Conservation (phyloP, 345 rosid genomes). For the Lenwebbia sp. region DNA sequence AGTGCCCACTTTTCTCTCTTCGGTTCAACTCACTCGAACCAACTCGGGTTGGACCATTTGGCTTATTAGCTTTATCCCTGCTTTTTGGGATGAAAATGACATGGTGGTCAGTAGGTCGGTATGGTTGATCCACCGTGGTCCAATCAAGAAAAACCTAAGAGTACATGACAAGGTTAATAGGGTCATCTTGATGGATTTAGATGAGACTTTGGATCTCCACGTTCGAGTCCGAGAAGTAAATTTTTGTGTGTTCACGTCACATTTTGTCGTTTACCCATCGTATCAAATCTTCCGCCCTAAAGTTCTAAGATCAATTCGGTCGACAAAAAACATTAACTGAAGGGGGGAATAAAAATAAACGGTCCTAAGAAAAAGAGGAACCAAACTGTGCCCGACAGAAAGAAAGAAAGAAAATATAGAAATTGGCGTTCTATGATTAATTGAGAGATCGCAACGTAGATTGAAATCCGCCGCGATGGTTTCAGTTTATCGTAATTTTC, state of each 20-base stretch:
- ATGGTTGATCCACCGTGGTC: not conserved
- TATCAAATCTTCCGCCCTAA: too few species aligned
- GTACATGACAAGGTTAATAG: not conserved
- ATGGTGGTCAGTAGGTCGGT: not conserved
- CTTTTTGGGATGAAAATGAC: not conserved
- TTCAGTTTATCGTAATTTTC: not conserved
- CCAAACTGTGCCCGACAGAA: too few species aligned
- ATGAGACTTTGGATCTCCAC: too few species aligned
- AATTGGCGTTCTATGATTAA: fast-evolving
- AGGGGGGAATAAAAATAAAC: too few species aligned
- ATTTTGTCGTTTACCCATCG: not conserved
- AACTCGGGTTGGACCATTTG: not conserved
- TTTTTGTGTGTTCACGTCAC: not conserved
- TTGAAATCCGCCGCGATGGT: not conserved
- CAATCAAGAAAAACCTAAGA: not conserved
- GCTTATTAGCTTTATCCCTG: not conserved
- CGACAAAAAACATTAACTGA: too few species aligned
- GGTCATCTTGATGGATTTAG: not conserved
- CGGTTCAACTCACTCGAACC: not conserved
- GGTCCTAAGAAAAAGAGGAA: not conserved
- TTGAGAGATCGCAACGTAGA: fast-evolving
- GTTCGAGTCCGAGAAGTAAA: not conserved
- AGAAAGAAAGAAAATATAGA: too few species aligned
- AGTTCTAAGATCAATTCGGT: not conserved
- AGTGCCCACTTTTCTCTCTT: not conserved